phyloP scores from a whole-genome alignment of 805 yeast species.

The Grigorovia yakushimaensis region DNA sequence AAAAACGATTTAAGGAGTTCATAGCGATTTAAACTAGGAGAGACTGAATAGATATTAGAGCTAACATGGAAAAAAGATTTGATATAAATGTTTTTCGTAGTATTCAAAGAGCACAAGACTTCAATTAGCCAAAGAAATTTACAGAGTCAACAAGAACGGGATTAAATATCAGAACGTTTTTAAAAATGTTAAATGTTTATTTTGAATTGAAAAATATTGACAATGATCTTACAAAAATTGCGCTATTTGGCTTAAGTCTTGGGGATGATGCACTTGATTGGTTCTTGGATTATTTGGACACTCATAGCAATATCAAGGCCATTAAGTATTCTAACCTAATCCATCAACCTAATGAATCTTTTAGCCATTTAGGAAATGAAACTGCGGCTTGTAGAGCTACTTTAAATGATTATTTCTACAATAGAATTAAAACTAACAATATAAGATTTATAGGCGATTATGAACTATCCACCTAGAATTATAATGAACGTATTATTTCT shows the following conservation, averaged over 20 bases:
- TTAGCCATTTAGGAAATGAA: not conserved
- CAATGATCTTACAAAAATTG: not conserved
- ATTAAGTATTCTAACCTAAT: not conserved
- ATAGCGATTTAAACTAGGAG: too few species aligned
- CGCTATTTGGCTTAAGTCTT: not conserved
- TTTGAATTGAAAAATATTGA: not conserved
- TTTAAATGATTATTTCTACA: too few species aligned
- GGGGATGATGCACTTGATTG: not conserved
- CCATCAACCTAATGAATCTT: not conserved
- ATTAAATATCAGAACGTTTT: too few species aligned
- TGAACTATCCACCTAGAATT: too few species aligned
- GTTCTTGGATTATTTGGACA: not conserved
- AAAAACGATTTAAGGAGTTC: too few species aligned
- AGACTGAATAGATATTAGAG: too few species aligned
- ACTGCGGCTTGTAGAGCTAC: not conserved
- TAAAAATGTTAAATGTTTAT: not conserved
- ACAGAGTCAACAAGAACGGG: not conserved
- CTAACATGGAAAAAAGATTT: too few species aligned
- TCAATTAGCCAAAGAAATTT: not conserved
- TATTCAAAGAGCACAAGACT: not conserved
- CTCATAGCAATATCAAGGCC: not conserved
- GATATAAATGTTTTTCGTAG: too few species aligned
- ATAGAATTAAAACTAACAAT: too few species aligned
- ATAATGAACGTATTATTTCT: too few species aligned
- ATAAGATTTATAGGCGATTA: too few species aligned